These are phyloP conservation scores for Talaromyces amestolkiae DNA, from an alignment of 2,329 filamentous ascomycete genomes.

Conservation along the genomic window DNA sequence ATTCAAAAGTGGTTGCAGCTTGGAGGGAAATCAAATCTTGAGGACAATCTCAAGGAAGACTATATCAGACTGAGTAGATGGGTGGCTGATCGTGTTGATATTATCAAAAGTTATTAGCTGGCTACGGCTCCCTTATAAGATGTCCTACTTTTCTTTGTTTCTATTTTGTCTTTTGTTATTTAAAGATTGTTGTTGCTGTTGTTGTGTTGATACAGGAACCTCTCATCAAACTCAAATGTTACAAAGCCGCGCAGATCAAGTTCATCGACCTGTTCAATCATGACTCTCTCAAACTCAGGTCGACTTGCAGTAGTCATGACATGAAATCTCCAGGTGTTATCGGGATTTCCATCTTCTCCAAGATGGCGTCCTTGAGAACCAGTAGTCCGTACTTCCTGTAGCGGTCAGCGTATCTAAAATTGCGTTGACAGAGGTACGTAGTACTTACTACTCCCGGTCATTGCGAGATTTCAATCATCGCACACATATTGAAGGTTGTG, in stretches of 20 bases:
- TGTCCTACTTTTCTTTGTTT: no score
- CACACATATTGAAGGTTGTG: neutral
- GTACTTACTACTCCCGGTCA: conserved; percentile 1
- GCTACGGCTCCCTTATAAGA: neutral
- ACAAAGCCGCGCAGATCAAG: neutral
- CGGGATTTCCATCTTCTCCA: neutral
- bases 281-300: no score
- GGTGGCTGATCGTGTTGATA: neutral
- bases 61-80: neutral
- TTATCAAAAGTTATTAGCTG: neutral
- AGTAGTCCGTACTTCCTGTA: neutral
- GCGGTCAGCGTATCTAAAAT: neutral
- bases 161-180: no score
- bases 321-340: conserved; percentile 3
- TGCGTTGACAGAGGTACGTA: neutral
- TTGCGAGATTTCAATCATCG: conserved; percentile 5
- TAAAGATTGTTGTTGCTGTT: no score
- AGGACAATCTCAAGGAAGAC: neutral
- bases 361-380: neutral
- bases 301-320: neutral
- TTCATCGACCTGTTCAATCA: neutral
- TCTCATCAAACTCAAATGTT: no score
- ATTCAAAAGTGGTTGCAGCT: neutral
- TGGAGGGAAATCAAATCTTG: neutral
- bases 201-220: no score